phyloP scores from a whole-genome alignment of 495 filamentous ascomycete species.

The Xylaria castorea region DNA sequence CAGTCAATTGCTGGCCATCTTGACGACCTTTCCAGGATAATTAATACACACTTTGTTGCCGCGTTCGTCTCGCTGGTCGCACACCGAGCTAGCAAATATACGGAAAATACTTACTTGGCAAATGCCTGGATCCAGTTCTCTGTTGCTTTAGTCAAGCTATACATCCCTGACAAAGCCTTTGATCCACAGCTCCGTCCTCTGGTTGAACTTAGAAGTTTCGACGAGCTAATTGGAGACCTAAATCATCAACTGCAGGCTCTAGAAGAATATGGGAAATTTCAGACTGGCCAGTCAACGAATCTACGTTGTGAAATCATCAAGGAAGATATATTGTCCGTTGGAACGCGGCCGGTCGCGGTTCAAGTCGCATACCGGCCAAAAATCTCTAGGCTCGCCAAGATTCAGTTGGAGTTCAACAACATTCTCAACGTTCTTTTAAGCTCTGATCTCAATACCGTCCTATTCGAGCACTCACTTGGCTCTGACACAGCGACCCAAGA shows the following conservation, averaged over 20 bases:
- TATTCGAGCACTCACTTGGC: conserved; percentile 35
- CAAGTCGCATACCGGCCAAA: conserved; percentile 71
- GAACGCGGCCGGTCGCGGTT: conserved; percentile 61
- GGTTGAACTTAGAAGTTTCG: conserved; percentile 71
- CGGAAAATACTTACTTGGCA: conserved; percentile 43
- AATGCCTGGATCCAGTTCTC: conserved; percentile 72
- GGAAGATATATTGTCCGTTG: conserved; percentile 65
- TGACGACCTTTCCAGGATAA: conserved; percentile 37
- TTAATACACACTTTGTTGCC: conserved; percentile 49
- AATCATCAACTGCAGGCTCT: conserved; percentile 65
- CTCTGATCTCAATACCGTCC: conserved; percentile 55
- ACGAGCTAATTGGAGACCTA: conserved; percentile 61
- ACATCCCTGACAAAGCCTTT: conserved; percentile 82
- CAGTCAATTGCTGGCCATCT: conserved; percentile 24
- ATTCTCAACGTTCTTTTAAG: conserved; percentile 70
- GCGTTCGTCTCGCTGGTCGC: conserved; percentile 46
- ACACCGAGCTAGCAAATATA: conserved; percentile 27
- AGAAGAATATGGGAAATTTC: conserved; percentile 66
- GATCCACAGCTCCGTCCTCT: conserved; percentile 84
- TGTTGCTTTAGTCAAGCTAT: conserved; percentile 72
- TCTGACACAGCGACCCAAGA: conserved; percentile 49
- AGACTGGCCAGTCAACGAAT: conserved; percentile 71
- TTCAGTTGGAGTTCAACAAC: conserved; percentile 84
- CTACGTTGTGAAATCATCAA: conserved; percentile 65
- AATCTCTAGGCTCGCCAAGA: conserved; percentile 66